Conservation (phyloP, 2,329 filamentous ascomycete genomes). For the Sporothrix brasiliensis region DNA sequence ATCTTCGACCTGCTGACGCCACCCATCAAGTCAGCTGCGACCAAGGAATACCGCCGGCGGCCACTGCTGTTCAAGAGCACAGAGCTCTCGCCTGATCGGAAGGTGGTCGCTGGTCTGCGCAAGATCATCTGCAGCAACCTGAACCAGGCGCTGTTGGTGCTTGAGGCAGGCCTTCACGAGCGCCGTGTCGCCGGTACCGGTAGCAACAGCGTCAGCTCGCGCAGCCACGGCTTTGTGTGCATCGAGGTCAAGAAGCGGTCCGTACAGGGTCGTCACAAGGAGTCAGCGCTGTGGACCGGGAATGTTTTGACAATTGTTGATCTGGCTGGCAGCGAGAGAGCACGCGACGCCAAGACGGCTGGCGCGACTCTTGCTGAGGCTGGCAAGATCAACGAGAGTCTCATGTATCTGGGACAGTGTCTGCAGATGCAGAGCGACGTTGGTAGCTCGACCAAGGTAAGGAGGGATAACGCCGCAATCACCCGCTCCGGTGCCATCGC, state of each 20-base stretch:
- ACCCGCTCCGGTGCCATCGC: background rate
- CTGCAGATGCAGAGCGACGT: conserved; percentile 90
- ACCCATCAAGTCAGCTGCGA: conserved; percentile 59
- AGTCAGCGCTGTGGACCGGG: conserved; percentile 68
- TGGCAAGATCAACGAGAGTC: conserved; percentile 95
- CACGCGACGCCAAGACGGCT: conserved; percentile 89
- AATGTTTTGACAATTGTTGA: conserved; percentile 87
- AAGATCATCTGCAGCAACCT: conserved; percentile 86
- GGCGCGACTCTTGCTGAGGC: conserved; percentile 91
- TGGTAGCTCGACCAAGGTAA: conserved; percentile 72
- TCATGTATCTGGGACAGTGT: conserved; percentile 98
- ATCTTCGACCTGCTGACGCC: conserved; percentile 89
- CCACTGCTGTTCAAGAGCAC: conserved; percentile 90
- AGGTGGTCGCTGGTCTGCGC: conserved; percentile 86
- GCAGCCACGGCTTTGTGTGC: conserved; percentile 95
- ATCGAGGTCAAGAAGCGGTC: conserved; percentile 86
- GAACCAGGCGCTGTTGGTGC: conserved; percentile 81
- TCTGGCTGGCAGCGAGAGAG: conserved; percentile 89
- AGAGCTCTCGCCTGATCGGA: conserved; percentile 84
- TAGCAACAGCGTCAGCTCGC: conserved; percentile 87
- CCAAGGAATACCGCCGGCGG: conserved; percentile 73
- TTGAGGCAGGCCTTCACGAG: conserved; percentile 87
- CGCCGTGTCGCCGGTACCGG: conserved; percentile 86
- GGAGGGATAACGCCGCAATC: background rate
- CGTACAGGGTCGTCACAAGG: conserved; percentile 43